Conservation (phyloP, 495 filamentous ascomycete genomes). For the Hypomontagnella monticulosa region DNA sequence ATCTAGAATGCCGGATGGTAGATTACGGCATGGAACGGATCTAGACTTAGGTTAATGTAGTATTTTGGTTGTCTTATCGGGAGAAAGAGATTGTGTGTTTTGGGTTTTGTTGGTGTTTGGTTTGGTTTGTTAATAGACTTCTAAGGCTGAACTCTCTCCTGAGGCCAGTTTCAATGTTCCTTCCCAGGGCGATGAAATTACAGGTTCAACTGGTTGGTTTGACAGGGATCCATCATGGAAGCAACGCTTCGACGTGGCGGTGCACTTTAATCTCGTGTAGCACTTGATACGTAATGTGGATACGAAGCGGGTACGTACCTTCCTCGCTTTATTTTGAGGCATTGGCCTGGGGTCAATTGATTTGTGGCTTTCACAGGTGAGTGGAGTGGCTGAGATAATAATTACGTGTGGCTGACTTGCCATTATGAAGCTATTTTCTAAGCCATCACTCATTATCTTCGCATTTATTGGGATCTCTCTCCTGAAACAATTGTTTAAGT, state of each 20-base stretch:
- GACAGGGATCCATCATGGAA: neutral
- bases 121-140: conserved; percentile 5
- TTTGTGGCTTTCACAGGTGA: neutral
- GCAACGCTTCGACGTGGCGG: conserved; percentile 22
- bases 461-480: no score
- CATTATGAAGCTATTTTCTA: no score
- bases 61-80: neutral
- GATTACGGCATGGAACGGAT: conserved; percentile 4
- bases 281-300: neutral
- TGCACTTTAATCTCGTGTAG: neutral
- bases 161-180: conserved; percentile 30
- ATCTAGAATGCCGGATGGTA: neutral
- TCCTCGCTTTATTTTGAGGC: neutral
- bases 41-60: neutral
- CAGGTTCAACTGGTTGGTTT: conserved; percentile 8
- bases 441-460: no score
- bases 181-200: conserved; percentile 18
- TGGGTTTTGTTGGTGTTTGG: neutral
- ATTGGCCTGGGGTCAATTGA: no score
- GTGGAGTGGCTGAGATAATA: conserved; percentile 7
- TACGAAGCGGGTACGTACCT: neutral
- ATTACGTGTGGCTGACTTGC: conserved; percentile 4
- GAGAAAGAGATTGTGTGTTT: neutral
- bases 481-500: no score
- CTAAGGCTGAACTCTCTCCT: conserved; percentile 38